Conservation (phyloP, 2,329 filamentous ascomycete species). For the Penicillium olsonii region DNA sequence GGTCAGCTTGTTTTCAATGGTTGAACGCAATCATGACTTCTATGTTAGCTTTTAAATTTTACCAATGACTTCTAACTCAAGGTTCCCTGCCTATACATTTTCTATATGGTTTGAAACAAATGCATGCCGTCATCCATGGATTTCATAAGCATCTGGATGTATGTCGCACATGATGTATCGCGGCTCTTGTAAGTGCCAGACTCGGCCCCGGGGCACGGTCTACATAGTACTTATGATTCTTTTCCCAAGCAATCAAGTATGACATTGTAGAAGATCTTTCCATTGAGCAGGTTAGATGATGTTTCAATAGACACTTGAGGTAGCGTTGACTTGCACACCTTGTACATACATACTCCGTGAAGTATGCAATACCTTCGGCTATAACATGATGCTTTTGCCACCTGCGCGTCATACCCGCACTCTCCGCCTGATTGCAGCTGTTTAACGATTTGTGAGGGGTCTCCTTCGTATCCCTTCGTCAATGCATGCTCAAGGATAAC, state of each 20-base stretch:
- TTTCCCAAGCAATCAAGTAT: no score
- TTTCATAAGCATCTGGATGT: no score
- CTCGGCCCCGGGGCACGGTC: no score
- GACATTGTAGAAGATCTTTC: no score
- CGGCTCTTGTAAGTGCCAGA: background rate
- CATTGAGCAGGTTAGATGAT: no score
- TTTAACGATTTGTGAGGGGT: background rate
- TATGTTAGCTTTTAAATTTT: slow-evolving; percentile 20
- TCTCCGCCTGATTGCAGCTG: background rate
- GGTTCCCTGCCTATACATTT: background rate
- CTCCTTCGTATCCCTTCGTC: background rate
- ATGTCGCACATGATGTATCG: background rate
- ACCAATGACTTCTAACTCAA: background rate
- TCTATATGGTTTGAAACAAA: background rate
- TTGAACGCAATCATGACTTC: slow-evolving; percentile 23
- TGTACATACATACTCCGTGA: no score
- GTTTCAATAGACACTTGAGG: no score
- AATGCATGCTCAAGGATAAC: background rate
- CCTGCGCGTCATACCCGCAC: slow-evolving; percentile 4
- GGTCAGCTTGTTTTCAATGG: slow-evolving; percentile 14
- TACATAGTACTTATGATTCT: no score
- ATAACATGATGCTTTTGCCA: slow-evolving; percentile 5
- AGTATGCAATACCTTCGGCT: background rate
- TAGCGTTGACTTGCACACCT: background rate
- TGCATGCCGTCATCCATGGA: no score